Evolutionary conservation across 441 rosid species (phyloP).

Genomic region (Populus trichocarpa): DNA sequence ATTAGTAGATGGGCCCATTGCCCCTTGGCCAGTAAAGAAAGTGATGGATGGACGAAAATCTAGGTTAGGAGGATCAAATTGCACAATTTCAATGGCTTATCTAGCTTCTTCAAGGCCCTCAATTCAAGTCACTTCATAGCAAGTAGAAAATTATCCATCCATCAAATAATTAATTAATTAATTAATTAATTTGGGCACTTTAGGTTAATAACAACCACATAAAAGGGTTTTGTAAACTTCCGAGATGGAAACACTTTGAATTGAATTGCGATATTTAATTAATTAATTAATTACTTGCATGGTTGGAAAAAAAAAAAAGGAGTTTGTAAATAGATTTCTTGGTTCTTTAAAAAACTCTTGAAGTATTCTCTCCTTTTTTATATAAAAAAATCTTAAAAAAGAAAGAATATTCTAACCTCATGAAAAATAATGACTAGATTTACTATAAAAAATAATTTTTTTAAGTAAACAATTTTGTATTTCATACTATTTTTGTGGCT

Average conservation of each 20-base stretch:
- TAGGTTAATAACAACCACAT: background rate
- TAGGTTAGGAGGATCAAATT: background rate
- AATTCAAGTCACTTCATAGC: background rate
- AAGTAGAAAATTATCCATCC: background rate
- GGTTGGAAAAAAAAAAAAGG: background rate
- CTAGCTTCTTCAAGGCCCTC: background rate
- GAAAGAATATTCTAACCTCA: too few species aligned
- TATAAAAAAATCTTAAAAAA: too few species aligned
- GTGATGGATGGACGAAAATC: background rate
- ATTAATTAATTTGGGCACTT: background rate
- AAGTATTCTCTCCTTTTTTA: too few species aligned
- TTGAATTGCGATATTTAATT: too few species aligned
- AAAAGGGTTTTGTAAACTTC: background rate
- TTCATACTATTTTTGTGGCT: too few species aligned
- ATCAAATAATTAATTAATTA: background rate
- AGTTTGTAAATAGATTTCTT: background rate
- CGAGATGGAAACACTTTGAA: background rate
- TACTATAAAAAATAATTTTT: too few species aligned
- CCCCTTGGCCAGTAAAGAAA: background rate
- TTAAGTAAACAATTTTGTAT: too few species aligned
- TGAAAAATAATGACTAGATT: too few species aligned
- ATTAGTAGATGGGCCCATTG: background rate
- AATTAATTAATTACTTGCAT: background rate
- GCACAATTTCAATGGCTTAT: background rate
- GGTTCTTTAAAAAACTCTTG: background rate